phyloP scores from a whole-genome alignment of 176 grass and related monocot species.

The Puccinellia tenuiflora region DNA sequence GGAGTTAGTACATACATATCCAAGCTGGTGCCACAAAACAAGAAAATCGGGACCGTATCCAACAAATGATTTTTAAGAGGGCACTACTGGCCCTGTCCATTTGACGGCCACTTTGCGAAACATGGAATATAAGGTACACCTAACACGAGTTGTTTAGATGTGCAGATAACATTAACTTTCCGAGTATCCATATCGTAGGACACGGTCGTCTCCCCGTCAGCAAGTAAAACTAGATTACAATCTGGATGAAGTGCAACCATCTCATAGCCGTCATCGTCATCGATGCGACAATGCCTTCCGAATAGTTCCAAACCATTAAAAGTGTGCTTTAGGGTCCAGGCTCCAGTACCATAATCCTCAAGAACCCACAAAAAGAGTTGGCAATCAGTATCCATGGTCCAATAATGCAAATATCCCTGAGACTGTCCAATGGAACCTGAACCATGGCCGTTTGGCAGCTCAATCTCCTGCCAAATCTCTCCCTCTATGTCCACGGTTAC shows the following conservation, averaged over 20 bases:
- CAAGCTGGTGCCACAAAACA: background rate
- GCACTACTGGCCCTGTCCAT: background rate
- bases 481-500: background rate
- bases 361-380: background rate
- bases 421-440: background rate
- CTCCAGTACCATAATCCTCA: background rate
- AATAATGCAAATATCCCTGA: background rate
- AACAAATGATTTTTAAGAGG: background rate
- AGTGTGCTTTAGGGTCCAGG: background rate
- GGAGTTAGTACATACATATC: background rate
- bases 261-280: background rate
- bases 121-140: background rate
- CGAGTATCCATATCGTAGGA: background rate
- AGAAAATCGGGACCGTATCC: background rate
- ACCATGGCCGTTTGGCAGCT: background rate
- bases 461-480: background rate
- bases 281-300: background rate
- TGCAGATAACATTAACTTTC: background rate
- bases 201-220: background rate
- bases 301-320: background rate
- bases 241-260: background rate
- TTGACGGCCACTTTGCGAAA: background rate
- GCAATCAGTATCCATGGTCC: background rate
- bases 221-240: background rate
- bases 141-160: too few relatives aligned